phyloP scores from a whole-genome alignment of 2,329 filamentous ascomycete genomes.

The Aspergillus fumigatiaffinis region DNA sequence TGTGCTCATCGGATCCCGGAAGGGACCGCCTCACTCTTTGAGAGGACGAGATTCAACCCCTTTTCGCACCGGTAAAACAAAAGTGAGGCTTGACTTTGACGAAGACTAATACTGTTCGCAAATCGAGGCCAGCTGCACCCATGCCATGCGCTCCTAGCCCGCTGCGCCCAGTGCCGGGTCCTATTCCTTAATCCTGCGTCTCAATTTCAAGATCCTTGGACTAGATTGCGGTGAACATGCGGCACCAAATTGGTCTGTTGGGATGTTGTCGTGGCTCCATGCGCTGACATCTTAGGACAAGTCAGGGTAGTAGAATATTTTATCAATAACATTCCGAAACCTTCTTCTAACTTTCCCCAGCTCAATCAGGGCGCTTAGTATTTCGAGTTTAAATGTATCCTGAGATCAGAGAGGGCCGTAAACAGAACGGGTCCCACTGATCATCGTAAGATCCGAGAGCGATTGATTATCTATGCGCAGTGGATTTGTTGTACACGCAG shows the following conservation, averaged over 20 bases:
- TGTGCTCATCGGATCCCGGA: conserved; percentile 21
- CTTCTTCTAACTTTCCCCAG: conserved; percentile 1
- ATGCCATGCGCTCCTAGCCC: conserved; percentile 5
- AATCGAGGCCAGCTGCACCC: conserved; percentile 9
- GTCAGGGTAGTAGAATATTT: conserved; percentile 7
- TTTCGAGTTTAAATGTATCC: conserved; percentile 6
- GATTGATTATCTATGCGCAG: neutral
- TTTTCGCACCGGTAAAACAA: conserved; percentile 15
- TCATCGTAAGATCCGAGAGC: conserved; percentile 11
- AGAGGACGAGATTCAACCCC: conserved; percentile 20
- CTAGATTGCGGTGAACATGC: conserved; percentile 18
- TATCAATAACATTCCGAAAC: conserved; percentile 3
- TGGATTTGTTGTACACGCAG: conserved; percentile 2
- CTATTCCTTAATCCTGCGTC: conserved; percentile 5
- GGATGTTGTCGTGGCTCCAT: conserved; percentile 35
- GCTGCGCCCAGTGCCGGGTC: conserved; percentile 1
- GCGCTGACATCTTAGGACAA: conserved; percentile 10
- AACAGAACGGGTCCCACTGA: neutral
- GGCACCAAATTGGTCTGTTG: conserved; percentile 23
- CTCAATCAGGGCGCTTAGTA: conserved; percentile 2
- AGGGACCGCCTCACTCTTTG: conserved; percentile 34
- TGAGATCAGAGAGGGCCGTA: conserved; percentile 4
- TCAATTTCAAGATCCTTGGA: conserved; percentile 6
- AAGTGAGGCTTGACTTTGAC: conserved; percentile 24
- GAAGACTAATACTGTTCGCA: conserved; percentile 13